Evolutionary conservation across 345 rosid species (phyloP).

Genomic region (Arabis alpina): DNA sequence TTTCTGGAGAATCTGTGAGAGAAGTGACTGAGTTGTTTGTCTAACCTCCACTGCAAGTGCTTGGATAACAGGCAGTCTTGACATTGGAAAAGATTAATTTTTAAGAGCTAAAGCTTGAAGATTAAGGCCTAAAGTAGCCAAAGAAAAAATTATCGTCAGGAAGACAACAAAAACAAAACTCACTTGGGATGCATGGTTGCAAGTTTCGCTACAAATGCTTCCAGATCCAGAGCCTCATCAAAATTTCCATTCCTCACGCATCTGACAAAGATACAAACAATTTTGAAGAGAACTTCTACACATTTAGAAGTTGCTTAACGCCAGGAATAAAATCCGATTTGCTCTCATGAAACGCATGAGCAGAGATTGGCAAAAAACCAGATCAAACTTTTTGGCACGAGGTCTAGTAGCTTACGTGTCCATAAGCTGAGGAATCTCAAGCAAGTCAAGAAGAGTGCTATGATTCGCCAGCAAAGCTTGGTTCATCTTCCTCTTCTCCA

Average conservation of each 20-base stretch:
- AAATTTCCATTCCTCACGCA: slow-evolving; percentile 96
- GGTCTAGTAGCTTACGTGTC: slow-evolving; percentile 73
- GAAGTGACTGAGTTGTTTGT: slow-evolving; percentile 94
- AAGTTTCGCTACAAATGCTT: slow-evolving; percentile 90
- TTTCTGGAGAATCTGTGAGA: slow-evolving; percentile 89
- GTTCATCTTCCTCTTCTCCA: slow-evolving; percentile 96
- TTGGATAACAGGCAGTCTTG: slow-evolving; percentile 86
- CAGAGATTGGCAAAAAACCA: slow-evolving; percentile 11
- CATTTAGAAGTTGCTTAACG: neutral
- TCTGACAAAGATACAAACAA: slow-evolving; percentile 53
- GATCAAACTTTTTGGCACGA: neutral
- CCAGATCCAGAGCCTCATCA: slow-evolving; percentile 97
- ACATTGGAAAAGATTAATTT: slow-evolving; percentile 22
- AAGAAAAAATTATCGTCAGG: neutral
- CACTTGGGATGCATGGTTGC: slow-evolving; percentile 97
- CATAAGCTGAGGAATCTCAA: slow-evolving; percentile 99
- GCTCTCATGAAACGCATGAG: slow-evolving; percentile 20
- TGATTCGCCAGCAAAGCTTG: slow-evolving; percentile 87
- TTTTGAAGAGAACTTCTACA: neutral
- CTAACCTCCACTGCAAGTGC: slow-evolving; percentile 88
- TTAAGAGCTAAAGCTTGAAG: slow-evolving; percentile 32
- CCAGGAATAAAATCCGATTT: neutral
- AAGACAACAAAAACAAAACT: slow-evolving; percentile 46
- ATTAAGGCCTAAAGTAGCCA: slow-evolving; percentile 32
- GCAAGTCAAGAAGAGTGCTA: slow-evolving; percentile 93